These are phyloP conservation scores for Phytophthora litchii DNA, from an alignment of 352 stramenopile species.

Conservation along the genomic window DNA sequence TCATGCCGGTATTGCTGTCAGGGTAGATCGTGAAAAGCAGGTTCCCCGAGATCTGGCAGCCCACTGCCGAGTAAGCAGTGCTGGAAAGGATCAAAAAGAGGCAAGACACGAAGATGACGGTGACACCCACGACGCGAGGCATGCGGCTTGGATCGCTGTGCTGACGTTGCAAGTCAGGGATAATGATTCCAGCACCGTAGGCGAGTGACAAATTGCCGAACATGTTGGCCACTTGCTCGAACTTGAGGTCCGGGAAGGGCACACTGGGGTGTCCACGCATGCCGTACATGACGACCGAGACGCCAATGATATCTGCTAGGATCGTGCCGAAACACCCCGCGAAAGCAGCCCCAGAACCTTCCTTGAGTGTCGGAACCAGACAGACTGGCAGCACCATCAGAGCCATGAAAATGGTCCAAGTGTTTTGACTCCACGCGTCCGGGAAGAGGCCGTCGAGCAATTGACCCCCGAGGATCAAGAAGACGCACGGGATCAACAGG, in stretches of 20 bases:
- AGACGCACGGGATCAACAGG: constrained; percentile 54
- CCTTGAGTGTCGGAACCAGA: constrained; percentile 63
- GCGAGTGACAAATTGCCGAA: constrained; percentile 72
- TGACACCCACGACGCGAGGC: constrained; percentile 60
- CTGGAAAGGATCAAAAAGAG: constrained; percentile 57
- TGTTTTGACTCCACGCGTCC: constrained; percentile 48
- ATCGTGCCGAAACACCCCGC: constrained; percentile 63
- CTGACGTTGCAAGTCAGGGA: constrained; percentile 61
- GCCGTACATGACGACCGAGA: constrained; percentile 53
- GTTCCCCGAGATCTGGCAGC: constrained; percentile 71
- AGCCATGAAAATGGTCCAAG: constrained; percentile 70
- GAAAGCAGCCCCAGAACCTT: constrained; percentile 56
- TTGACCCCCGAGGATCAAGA: constrained; percentile 62
- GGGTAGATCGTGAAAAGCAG: constrained; percentile 70
- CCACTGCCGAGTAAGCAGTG: constrained; percentile 57
- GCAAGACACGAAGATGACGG: constrained; percentile 51
- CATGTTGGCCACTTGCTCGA: constrained; percentile 56
- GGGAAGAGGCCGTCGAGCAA: constrained; percentile 60
- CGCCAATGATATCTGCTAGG: constrained; percentile 55
- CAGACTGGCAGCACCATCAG: constrained; percentile 51
- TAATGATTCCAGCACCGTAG: constrained; percentile 67
- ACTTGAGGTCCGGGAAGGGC: constrained; percentile 48
- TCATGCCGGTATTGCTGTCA: constrained; percentile 29
- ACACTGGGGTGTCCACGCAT: constrained; percentile 58
- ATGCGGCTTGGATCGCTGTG: constrained; percentile 62